A percentile compares a stretch with the other conserved stretches of the same genome.
phyloP scores from a whole-genome alignment of 371 early-diverging fungal species.

The Haplosporangium sp. region DNA sequence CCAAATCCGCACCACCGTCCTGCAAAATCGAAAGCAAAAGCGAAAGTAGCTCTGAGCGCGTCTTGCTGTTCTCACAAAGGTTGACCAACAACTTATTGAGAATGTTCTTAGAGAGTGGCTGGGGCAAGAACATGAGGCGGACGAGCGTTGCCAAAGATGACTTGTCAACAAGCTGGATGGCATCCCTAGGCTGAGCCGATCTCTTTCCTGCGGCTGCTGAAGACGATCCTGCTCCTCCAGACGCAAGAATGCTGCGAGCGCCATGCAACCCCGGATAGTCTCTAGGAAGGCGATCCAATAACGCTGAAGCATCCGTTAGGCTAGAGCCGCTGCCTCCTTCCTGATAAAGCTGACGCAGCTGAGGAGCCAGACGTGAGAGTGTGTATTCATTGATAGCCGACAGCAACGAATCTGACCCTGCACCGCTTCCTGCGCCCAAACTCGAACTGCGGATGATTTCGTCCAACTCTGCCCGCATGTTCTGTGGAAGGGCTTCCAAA shows the following conservation, averaged over 20 bases:
- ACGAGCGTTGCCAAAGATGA: conserved; percentile 84
- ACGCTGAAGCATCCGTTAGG: conserved; percentile 28
- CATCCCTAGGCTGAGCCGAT: conserved; percentile 64
- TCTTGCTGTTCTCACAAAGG: conserved; percentile 90
- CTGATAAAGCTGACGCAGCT: conserved; percentile 40
- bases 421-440: conserved; percentile 33
- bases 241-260: conserved; percentile 27
- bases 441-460: conserved; percentile 66
- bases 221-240: conserved; percentile 34
- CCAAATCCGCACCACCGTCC: conserved; percentile 83
- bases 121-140: conserved; percentile 86
- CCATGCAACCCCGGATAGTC: conserved; percentile 35
- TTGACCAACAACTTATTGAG: conserved; percentile 82
- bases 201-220: conserved; percentile 55
- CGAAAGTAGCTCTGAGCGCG: conserved; percentile 86
- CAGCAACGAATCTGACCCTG: conserved; percentile 9
- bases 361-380: conserved; percentile 31
- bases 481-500: conserved; percentile 82
- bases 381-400: conserved; percentile 21
- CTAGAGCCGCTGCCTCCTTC: conserved; percentile 14
- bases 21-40: conserved; percentile 88
- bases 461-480: conserved; percentile 84
- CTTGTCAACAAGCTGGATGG: conserved; percentile 86
- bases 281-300: conserved; percentile 43
- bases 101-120: conserved; percentile 73